A percentile compares a stretch with the other conserved stretches of the same genome.
phyloP scores from a whole-genome alignment of 2,329 filamentous ascomycete genomes.

The Aspergillus phoenicis region DNA sequence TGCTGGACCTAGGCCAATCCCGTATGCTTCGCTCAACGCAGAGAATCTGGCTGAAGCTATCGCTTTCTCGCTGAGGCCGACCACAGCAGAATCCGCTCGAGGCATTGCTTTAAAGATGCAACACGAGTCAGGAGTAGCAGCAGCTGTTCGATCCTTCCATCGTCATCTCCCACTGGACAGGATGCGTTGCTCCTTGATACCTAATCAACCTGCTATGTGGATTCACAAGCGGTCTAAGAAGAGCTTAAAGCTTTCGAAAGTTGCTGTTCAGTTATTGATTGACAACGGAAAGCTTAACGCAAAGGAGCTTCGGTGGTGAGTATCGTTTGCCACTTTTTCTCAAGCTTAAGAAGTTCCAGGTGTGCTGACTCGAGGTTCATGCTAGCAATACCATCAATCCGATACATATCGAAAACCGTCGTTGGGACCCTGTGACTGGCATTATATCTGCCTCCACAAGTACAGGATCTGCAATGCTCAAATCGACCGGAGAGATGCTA shows the following conservation, averaged over 20 bases:
- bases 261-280: slow-evolving; percentile 28
- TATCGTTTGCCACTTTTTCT: background rate
- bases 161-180: slow-evolving; percentile 30
- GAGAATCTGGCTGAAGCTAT: slow-evolving; percentile 52
- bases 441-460: slow-evolving; percentile 29
- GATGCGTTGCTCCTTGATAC: slow-evolving; percentile 31
- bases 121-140: slow-evolving; percentile 44
- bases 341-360: no score
- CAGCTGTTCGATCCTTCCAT: slow-evolving; percentile 51
- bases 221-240: slow-evolving; percentile 17
- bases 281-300: slow-evolving; percentile 25
- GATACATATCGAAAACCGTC: slow-evolving; percentile 37
- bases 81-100: slow-evolving; percentile 40
- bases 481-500: slow-evolving; percentile 30
- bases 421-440: slow-evolving; percentile 38
- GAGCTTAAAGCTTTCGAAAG: slow-evolving; percentile 25
- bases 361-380: background rate
- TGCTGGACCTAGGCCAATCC: slow-evolving; percentile 54
- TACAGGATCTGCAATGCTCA: slow-evolving; percentile 30
- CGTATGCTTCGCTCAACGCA: slow-evolving; percentile 49
- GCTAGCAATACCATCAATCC: slow-evolving; percentile 32
- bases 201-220: slow-evolving; percentile 35
- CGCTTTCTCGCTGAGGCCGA: slow-evolving; percentile 44
- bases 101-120: slow-evolving; percentile 44
- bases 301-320: slow-evolving; percentile 27